Evolutionary conservation across 345 rosid genomes (phyloP), one percentile per base, ranked within the genome.

Genomic region (Lepidium africanum): DNA sequence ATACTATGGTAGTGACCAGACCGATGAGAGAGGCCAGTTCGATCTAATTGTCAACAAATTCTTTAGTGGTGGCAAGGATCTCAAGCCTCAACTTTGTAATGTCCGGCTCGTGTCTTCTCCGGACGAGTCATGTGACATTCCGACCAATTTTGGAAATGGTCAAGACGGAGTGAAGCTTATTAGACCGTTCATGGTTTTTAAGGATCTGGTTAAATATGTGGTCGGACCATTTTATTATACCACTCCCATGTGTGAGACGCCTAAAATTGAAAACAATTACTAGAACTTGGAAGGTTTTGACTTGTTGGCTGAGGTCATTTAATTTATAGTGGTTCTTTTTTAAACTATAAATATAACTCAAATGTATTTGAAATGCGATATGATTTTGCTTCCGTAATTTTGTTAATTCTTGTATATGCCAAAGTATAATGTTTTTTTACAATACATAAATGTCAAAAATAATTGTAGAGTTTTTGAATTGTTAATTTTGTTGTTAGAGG

Each of bases 61-160:
- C 33, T 51, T 75, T 1, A 68, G 79, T 46, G 85, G 90, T 4
- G 86, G 90, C 23, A 91, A 85, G 45, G 69, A 53, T 54, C 65
- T 89, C 53, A 71, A 77, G 13, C 76, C 76, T 9, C 59, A 76
- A 38, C 60, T 63, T 2, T 91, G 97, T 81, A 59, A 36, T 7
- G 89, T 87, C 23, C 79, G 96, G 73, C 76, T 89, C 2, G 84
- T 91, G 2, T 89, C 90, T 14, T 87, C 94, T 6, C 83, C 92
- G 0, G 84, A 87, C 71, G 73, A 69, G 9, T 46, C 84, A 3
- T 91, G 97, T 67, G 51, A 82, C 49, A 65, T 91, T 10, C 73
- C 85, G 33, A 91, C 96, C 25, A 58, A 91, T 77, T 89, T 87
- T 2, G 85, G 83, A 3, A 74, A 83, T 0, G 97, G 97, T 2